Conservation (phyloP, 2,329 filamentous ascomycete species). For the Ceratocystis cacaofunesta region DNA sequence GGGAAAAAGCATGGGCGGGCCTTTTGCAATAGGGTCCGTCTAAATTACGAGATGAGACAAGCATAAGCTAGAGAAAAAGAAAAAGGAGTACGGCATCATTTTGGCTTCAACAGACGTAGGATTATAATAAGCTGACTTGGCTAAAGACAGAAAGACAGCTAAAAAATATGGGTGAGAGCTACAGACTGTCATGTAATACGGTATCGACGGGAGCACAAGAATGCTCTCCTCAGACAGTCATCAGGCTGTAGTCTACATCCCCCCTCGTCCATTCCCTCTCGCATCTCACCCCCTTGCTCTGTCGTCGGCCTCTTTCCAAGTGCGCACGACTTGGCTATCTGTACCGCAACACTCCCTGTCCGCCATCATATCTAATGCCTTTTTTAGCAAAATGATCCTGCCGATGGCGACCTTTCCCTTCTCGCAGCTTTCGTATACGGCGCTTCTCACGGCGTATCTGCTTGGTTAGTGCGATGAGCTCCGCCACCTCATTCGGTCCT, state of each 20-base stretch:
- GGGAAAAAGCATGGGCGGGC: background rate
- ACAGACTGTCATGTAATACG: no score
- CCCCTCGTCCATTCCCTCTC: no score
- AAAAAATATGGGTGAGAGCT: no score
- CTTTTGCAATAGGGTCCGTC: background rate
- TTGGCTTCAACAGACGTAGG: background rate
- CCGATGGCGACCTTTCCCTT: background rate
- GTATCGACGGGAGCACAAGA: no score
- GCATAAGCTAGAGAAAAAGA: background rate
- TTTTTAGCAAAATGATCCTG: background rate
- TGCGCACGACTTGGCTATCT: background rate
- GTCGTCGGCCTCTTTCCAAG: background rate
- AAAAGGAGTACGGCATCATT: background rate
- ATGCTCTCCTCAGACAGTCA: no score
- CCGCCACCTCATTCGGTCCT: constrained; percentile 19
- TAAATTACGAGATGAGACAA: background rate
- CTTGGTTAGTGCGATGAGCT: constrained; percentile 9
- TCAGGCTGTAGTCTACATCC: no score
- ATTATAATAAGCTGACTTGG: no score
- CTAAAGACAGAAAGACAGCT: no score
- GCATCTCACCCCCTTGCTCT: background rate
- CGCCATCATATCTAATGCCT: background rate
- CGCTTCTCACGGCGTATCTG: constrained; percentile 10
- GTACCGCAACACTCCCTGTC: background rate
- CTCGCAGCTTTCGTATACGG: background rate